phyloP scores from a whole-genome alignment of 2,329 filamentous ascomycete species.

The Sarocladiaceae sp. region DNA sequence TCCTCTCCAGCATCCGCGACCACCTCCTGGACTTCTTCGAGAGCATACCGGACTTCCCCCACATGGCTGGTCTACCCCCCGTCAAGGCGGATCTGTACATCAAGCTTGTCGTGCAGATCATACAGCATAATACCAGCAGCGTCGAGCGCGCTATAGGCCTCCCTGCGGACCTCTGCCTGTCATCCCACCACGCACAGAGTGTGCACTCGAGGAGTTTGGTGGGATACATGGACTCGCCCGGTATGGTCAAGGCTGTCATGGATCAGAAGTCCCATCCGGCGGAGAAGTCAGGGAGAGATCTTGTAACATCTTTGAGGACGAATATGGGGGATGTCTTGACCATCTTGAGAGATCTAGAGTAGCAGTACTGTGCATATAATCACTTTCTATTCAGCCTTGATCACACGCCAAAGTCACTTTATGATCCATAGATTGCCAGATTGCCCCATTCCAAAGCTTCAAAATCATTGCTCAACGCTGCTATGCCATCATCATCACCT shows the following conservation, averaged over 20 bases:
- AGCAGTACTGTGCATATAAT: too few relatives aligned
- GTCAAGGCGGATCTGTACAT: slow-evolving; percentile 12
- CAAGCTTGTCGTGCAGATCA: slow-evolving; percentile 11
- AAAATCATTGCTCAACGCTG: not conserved
- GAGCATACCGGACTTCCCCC: slow-evolving; percentile 8
- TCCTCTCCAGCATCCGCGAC: slow-evolving; percentile 7
- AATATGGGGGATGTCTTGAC: slow-evolving; percentile 3
- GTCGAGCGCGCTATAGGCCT: slow-evolving; percentile 10
- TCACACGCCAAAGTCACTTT: too few relatives aligned
- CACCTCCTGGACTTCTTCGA: slow-evolving; percentile 11
- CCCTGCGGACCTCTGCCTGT: slow-evolving; percentile 2
- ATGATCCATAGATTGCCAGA: too few relatives aligned
- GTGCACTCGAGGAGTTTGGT: not conserved
- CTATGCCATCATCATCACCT: not conserved
- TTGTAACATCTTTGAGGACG: slow-evolving; percentile 1
- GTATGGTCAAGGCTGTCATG: not conserved
- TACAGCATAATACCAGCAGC: slow-evolving; percentile 10
- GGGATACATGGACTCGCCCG: slow-evolving; percentile 1
- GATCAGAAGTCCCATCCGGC: not conserved
- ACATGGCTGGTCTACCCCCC: slow-evolving; percentile 8
- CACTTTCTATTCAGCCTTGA: too few relatives aligned
- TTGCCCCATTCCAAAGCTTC: not conserved
- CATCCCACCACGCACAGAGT: not conserved
- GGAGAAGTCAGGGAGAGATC: not conserved
- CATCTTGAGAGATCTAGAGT: too few relatives aligned